Evolutionary conservation across 2,329 filamentous ascomycete species (phyloP), one percentile per base, ranked within the genome.

Genomic region (Epichloe scottii): DNA sequence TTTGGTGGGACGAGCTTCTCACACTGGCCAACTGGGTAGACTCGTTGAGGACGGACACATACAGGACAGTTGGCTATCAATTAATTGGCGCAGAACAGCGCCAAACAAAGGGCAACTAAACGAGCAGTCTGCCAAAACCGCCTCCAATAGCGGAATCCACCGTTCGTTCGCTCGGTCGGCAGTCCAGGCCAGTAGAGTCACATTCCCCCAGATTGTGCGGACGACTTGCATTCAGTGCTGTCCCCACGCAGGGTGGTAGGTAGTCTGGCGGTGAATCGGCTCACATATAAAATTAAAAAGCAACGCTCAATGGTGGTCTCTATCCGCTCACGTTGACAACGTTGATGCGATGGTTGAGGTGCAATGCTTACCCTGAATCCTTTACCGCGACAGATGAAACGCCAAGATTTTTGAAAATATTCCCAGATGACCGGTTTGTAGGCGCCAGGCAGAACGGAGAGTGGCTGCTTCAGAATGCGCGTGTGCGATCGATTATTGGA

Each of bases 31-130:
- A 21, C 21, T 21, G 21, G 21, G 21, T 21, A 21, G 21, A 21
- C 4, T 21, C 21, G 21, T 21, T 21, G 3, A 21, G 21, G 21
- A 21, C 38, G 37, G 5, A 44, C 41, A 35, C 21, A 41, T 51
- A 34, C 19, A 40, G 43, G 34, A 43, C 34, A 35, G 10, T 14
- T 10, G 14, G 10, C 34, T 14, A 35, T 14, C 4, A 35, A 35
- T 14, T 5, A 35, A 35, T 35, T 35, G 33, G 54, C 51, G 49
- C 49, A 56, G 49, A 46, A 53, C 46, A 21, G 50, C 53, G 53
- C 53, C 53, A 41, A n/a, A n/a, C n/a, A n/a, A n/a, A n/a, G n/a
- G n/a, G n/a, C n/a, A 19, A 50, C 30, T 34, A 43, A 37, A 50
- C 41, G 23, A 39, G n/a, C 33, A 43, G 38, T 46, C 33, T 37